Conservation (phyloP, 208 protist species). For the Trypanosoma platydactyli region DNA sequence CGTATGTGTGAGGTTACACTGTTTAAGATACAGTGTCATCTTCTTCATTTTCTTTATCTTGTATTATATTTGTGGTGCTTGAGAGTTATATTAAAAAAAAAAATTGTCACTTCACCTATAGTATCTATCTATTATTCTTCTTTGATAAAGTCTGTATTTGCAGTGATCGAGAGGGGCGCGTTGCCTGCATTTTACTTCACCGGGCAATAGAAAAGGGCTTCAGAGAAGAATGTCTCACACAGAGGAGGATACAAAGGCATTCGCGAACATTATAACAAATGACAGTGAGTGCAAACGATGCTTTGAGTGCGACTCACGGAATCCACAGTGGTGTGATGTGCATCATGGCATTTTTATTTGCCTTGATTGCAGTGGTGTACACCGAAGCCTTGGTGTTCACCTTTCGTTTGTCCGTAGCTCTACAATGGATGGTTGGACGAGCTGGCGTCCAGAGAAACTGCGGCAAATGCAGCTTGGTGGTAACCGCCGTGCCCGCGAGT, state of each 20-base stretch:
- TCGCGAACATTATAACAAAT: constrained; percentile 61
- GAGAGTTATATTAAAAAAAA: too few relatives aligned
- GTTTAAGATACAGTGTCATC: too few relatives aligned
- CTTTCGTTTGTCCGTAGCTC: constrained; percentile 92
- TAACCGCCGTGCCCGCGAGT: constrained; percentile 85
- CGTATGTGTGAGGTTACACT: too few relatives aligned
- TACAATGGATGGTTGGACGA: constrained; percentile 92
- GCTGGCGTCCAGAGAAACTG: constrained; percentile 90
- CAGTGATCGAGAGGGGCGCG: not conserved
- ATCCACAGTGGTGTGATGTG: constrained; percentile 92
- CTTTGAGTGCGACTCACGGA: constrained; percentile 86
- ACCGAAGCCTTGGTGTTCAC: constrained; percentile 93
- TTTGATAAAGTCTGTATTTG: not conserved
- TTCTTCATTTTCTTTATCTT: too few relatives aligned
- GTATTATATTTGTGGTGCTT: too few relatives aligned
- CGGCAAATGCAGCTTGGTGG: constrained; percentile 88
- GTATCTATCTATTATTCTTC: too few relatives aligned
- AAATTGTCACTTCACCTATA: too few relatives aligned
- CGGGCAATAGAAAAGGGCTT: not conserved
- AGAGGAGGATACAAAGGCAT: constrained; percentile 56
- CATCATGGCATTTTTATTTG: constrained; percentile 91
- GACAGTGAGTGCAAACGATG: constrained; percentile 84
- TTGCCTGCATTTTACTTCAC: not conserved
- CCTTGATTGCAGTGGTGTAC: constrained; percentile 88
- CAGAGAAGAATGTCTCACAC: constrained; percentile 38